These are phyloP conservation scores for Eucommia ulmoides DNA, from an alignment of 257 asterid genomes.

Conservation along the genomic window DNA sequence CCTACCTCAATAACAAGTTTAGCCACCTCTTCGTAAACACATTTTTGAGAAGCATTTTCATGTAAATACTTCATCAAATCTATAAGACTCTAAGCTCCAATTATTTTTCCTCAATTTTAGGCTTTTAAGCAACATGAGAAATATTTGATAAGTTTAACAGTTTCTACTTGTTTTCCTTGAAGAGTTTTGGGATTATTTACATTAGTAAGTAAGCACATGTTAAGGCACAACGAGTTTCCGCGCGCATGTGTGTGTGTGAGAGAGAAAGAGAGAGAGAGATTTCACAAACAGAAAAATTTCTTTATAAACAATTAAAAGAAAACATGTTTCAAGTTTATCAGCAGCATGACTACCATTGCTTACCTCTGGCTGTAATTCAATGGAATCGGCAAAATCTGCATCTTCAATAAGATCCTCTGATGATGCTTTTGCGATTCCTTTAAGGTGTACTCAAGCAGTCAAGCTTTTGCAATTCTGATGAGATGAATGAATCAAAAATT, in stretches of 20 bases:
- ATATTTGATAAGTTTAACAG: not conserved
- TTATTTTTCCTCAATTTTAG: constrained; percentile 76
- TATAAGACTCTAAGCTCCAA: constrained; percentile 68
- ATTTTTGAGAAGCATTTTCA: constrained; percentile 80
- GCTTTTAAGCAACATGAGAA: constrained; percentile 54
- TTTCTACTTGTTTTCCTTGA: not conserved
- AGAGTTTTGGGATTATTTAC: not conserved
- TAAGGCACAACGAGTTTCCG: not conserved
- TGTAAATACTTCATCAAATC: constrained; percentile 74
- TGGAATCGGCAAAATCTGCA: constrained; percentile 67
- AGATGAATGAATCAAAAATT: no score
- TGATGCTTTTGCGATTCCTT: constrained; percentile 71
- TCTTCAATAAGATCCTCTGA: constrained; percentile 48
- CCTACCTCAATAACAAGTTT: constrained; percentile 89
- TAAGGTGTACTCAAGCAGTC: no score
- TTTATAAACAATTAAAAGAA: no score
- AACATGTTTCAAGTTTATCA: not conserved
- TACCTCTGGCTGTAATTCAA: constrained; percentile 91
- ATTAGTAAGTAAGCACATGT: not conserved
- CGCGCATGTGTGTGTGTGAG: not conserved
- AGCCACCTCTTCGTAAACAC: constrained; percentile 82
- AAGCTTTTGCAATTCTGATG: no score
- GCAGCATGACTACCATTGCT: no score
- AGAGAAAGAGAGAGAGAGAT: not conserved
- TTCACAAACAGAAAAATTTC: not conserved